Conservation (phyloP, 2,329 filamentous ascomycete species). For the Diaporthe vexans region DNA sequence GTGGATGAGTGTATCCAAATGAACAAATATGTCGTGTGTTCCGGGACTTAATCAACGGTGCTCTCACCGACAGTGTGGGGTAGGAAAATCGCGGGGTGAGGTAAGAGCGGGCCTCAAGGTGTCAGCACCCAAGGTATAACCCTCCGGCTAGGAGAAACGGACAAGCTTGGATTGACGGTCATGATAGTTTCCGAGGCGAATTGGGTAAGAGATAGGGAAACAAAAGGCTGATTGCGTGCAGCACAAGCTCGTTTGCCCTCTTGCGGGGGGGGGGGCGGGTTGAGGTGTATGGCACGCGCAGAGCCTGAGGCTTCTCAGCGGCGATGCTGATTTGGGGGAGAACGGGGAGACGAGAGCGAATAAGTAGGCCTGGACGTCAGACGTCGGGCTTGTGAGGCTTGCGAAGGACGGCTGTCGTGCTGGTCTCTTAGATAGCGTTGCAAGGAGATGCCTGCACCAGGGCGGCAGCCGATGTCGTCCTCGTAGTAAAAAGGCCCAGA, state of each 20-base stretch:
- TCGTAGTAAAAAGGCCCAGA: background rate
- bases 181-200: conserved; percentile 58
- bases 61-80: conserved; percentile 48
- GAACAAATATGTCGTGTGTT: conserved; percentile 36
- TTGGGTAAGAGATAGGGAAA: conserved; percentile 8
- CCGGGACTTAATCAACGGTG: conserved; percentile 46
- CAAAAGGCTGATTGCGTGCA: conserved; percentile 39
- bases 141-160: conserved; percentile 61
- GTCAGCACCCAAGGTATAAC: conserved; percentile 59
- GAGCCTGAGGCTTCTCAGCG: conserved; percentile 8
- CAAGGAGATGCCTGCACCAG: conserved; percentile 41
- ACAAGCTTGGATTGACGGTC: conserved; percentile 58
- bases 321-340: conserved; percentile 24
- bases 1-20: conserved; percentile 27
- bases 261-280: conserved; percentile 25
- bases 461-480: conserved; percentile 34
- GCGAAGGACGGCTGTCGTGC: conserved; percentile 36
- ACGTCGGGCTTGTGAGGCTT: conserved; percentile 38
- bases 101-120: conserved; percentile 52
- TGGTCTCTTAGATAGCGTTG: conserved; percentile 36
- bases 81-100: conserved; percentile 48
- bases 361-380: conserved; percentile 39
- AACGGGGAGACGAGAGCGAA: conserved; percentile 26
- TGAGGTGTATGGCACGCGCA: conserved; percentile 30
- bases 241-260: conserved; percentile 33